Evolutionary conservation across 2,329 filamentous ascomycete species (phyloP).

Genomic region (Xylaria sp.): DNA sequence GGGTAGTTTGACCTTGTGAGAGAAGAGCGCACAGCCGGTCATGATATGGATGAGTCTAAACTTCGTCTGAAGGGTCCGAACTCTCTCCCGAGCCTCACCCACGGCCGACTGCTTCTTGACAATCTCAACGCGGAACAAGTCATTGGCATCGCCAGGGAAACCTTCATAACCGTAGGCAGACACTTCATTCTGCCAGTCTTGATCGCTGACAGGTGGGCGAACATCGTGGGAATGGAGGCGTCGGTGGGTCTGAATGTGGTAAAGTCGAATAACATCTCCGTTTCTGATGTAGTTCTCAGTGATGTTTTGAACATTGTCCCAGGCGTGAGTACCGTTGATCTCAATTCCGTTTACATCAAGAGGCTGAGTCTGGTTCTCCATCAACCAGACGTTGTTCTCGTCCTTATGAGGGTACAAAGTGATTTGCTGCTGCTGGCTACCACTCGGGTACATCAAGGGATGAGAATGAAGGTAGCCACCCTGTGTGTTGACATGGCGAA

Average conservation of each 20-base stretch:
- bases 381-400: conserved; percentile 89
- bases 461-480: conserved; percentile 97
- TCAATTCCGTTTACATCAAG: conserved; percentile 67
- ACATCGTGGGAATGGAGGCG: conserved; percentile 96
- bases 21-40: conserved; percentile 94
- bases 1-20: conserved; percentile 97
- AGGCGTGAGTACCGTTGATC: conserved; percentile 75
- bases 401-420: conserved; percentile 99
- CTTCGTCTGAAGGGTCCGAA: conserved; percentile 94
- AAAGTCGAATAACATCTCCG: conserved; percentile 74
- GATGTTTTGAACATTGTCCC: conserved; percentile 66
- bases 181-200: conserved; percentile 92
- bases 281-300: conserved; percentile 62
- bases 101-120: conserved; percentile 82
- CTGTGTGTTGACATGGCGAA: conserved; percentile 95
- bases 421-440: conserved; percentile 97
- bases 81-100: conserved; percentile 69
- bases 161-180: conserved; percentile 97
- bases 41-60: conserved; percentile 94
- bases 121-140: conserved; percentile 92
- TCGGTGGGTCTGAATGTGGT: conserved; percentile 76
- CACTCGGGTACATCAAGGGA: conserved; percentile 92
- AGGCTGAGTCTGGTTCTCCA: conserved; percentile 96
- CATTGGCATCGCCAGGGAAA: conserved; percentile 94
- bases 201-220: conserved; percentile 77